These are phyloP conservation scores for Saturnispora quitensis DNA, from an alignment of 805 yeast genomes.

Conservation along the genomic window DNA sequence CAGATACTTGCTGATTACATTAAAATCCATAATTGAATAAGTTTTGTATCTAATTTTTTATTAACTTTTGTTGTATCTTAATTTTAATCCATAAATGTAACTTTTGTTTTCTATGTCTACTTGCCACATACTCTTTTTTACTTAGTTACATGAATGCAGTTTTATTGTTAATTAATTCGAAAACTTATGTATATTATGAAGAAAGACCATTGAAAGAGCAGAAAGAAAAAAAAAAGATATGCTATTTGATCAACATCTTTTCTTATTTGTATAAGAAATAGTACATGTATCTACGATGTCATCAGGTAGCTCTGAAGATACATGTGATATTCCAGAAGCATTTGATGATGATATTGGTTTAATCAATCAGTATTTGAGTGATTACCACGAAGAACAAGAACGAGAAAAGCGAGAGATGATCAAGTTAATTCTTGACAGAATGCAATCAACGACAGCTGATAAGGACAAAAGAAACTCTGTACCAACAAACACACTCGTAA, in stretches of 20 bases:
- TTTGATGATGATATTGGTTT: background rate
- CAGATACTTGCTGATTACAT: background rate
- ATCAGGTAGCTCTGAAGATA: background rate
- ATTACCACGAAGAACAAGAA: conserved; percentile 17
- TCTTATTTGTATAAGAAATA: background rate
- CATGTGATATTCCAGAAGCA: background rate
- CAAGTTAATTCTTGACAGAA: conserved; percentile 2
- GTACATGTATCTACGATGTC: background rate
- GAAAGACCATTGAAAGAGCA: background rate
- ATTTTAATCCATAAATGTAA: background rate
- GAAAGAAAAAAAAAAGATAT: background rate
- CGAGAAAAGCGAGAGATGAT: conserved; percentile 2
- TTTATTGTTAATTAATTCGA: no score
- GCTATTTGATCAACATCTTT: background rate
- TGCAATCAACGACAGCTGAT: background rate
- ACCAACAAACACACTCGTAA: background rate
- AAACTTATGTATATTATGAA: no score
- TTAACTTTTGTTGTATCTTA: background rate
- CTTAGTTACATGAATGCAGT: no score
- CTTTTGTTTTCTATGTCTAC: no score
- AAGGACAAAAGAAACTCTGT: background rate
- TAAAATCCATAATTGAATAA: background rate
- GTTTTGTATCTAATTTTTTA: background rate
- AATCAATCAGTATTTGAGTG: conserved; percentile 4
- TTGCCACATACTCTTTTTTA: no score